Evolutionary conservation across 345 rosid genomes (phyloP).

Genomic region (Geranium rotundifolium): DNA sequence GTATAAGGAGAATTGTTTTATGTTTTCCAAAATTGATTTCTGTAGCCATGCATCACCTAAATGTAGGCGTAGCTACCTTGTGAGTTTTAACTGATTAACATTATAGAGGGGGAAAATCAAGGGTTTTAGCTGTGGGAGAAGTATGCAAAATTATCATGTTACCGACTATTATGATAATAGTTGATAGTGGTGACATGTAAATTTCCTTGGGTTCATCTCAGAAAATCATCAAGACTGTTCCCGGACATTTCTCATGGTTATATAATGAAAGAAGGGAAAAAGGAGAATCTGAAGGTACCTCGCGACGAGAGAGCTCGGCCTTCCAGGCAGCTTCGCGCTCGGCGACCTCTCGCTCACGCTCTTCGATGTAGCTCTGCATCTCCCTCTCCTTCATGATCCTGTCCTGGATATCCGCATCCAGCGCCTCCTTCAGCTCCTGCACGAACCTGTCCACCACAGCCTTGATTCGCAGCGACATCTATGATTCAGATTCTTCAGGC

Average conservation of each 20-base stretch:
- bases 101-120: too few relatives aligned
- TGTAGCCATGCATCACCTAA: too few relatives aligned
- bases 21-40: too few relatives aligned
- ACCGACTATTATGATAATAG: too few relatives aligned
- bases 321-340: slow-evolving; percentile 99
- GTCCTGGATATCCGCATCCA: slow-evolving; percentile 93
- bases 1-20: too few relatives aligned
- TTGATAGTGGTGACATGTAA: neutral
- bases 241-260: too few relatives aligned
- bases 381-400: slow-evolving; percentile 95
- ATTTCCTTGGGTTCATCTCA: neutral
- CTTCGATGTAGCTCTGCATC: slow-evolving; percentile 97
- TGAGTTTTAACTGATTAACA: too few relatives aligned
- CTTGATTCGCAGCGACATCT: slow-evolving; percentile 85
- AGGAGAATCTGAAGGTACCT: slow-evolving; percentile 28
- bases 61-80: too few relatives aligned
- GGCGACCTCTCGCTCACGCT: slow-evolving; percentile 95
- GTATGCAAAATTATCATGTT: neutral
- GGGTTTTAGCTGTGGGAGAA: too few relatives aligned
- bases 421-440: slow-evolving; percentile 87
- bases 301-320: slow-evolving; percentile 95
- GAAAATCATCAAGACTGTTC: too few relatives aligned
- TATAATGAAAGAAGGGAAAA: too few relatives aligned
- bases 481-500: too few relatives aligned
- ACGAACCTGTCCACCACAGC: slow-evolving; percentile 91